Base-by-base conservation (phyloP, 202 grass and related monocot species). In the Musa balbisiana region DNA sequence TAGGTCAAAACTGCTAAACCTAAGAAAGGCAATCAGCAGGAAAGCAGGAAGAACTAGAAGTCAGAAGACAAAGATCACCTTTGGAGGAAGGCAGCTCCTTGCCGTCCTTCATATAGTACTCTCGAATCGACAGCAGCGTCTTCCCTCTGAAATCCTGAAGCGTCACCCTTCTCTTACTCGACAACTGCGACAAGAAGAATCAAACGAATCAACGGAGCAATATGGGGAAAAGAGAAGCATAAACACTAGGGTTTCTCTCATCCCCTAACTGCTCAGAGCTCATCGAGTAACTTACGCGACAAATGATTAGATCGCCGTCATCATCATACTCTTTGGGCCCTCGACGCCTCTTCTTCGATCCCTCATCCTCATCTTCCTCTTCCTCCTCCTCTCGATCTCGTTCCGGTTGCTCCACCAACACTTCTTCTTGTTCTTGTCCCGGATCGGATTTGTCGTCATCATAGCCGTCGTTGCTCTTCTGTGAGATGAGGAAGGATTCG, bases 41-140 rank as follows among this genome's bases (percentile, higher is more conserved):
- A n/a, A 16, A 49, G 17, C 67, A 70, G 15, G 51, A 51, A 12
- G 67, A 10, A 49, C 11, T 64, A 64, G 23, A 23, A 21, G 16
- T 6, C 6, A 11, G 56, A 73, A 64, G 33, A 10, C 19, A 24
- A 27, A 76, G 43, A 59, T 58, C 64, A 98, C 94, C 91, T 94
- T 94, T 94, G 24, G 83, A 62, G 58, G 82, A 72, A 65, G 94
- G 94, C 67, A 90, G 17, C 81, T 98, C 86, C 75, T 90, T 98
- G 79, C 94, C 91, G 51, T 98, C 91, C 83, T 98, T 98, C 20
- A 71, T 0, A 66, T 92, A 98, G 81, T 86, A 92, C 75, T 94
- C 91, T 3, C 94, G 85, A 71, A 98, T 94, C 1, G 91, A 94
- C 69, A 94, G 84, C 62, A 98, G 87, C 23, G 78, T 90, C 59